Percentiles rank a stretch among this genome's conserved stretches.
These are phyloP conservation scores for Emergomyces pasteurianus DNA, from an alignment of 2,329 filamentous ascomycete species.

Conservation along the genomic window DNA sequence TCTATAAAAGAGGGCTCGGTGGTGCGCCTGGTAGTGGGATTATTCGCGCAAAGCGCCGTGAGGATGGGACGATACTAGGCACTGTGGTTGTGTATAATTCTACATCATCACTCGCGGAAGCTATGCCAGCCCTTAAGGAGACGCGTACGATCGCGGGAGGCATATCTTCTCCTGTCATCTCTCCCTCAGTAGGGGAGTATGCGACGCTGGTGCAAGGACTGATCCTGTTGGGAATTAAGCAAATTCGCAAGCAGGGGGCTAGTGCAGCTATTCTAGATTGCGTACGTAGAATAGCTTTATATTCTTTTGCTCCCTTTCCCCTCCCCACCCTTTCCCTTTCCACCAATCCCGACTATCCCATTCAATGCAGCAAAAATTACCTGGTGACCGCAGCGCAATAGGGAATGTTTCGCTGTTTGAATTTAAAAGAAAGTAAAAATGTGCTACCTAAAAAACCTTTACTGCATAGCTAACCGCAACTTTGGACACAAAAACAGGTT, in stretches of 20 bases:
- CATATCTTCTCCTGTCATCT: conserved; percentile 68
- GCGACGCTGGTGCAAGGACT: conserved; percentile 65
- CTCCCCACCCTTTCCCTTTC: background rate
- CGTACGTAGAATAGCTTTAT: conserved; percentile 40
- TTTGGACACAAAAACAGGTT: conserved; percentile 38
- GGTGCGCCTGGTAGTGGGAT: conserved; percentile 65
- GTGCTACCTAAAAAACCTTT: background rate
- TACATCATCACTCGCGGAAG: conserved; percentile 54
- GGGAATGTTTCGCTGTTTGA: background rate
- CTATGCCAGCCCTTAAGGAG: conserved; percentile 56
- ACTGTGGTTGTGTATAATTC: conserved; percentile 69
- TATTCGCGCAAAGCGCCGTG: conserved; percentile 63
- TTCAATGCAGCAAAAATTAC: background rate
- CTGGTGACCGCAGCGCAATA: background rate
- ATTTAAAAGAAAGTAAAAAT: background rate
- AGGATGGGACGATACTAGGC: conserved; percentile 58
- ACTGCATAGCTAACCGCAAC: background rate
- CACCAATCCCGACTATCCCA: conserved; percentile 14
- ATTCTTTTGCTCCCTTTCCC: background rate
- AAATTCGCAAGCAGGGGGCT: conserved; percentile 68
- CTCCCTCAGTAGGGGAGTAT: conserved; percentile 54
- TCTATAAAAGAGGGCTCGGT: conserved; percentile 64
- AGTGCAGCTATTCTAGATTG: conserved; percentile 65
- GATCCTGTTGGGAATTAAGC: conserved; percentile 66
- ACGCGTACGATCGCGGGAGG: conserved; percentile 51